phyloP scores from a whole-genome alignment of 805 yeast species.

The Limtongia smithiae region DNA sequence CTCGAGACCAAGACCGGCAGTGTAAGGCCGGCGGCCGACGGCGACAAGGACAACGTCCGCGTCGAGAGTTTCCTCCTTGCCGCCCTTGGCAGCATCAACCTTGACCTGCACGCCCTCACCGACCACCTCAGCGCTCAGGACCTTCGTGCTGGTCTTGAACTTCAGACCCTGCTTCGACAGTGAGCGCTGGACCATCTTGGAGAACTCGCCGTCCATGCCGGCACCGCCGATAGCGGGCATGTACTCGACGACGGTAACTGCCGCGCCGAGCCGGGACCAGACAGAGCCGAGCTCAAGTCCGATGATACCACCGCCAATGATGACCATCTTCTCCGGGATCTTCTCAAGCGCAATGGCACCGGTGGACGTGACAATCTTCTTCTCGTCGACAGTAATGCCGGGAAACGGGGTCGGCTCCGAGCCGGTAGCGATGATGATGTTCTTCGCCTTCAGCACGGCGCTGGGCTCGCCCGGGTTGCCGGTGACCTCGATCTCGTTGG shows the following conservation, averaged over 20 bases:
- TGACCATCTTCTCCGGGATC: conserved; percentile 84
- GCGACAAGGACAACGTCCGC: conserved; percentile 95
- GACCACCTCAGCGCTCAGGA: conserved; percentile 75
- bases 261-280: conserved; percentile 89
- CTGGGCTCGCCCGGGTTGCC: conserved; percentile 84
- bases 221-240: conserved; percentile 95
- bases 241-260: conserved; percentile 93
- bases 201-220: conserved; percentile 95
- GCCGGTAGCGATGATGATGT: conserved; percentile 95
- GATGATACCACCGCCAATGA: conserved; percentile 99
- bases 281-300: conserved; percentile 99
- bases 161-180: conserved; percentile 92
- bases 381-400: conserved; percentile 93
- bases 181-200: conserved; percentile 84
- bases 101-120: conserved; percentile 86
- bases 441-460: conserved; percentile 69
- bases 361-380: conserved; percentile 93
- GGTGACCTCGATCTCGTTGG: conserved; percentile 69
- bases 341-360: conserved; percentile 83
- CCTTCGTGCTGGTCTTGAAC: conserved; percentile 90
- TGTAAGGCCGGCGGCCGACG: conserved; percentile 97
- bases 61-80: conserved; percentile 72
- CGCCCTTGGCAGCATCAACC: conserved; percentile 84
- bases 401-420: conserved; percentile 99
- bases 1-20: conserved; percentile 85